Base-by-base conservation (phyloP, 148 eudicot genomes). In the Bassia scoparia region DNA sequence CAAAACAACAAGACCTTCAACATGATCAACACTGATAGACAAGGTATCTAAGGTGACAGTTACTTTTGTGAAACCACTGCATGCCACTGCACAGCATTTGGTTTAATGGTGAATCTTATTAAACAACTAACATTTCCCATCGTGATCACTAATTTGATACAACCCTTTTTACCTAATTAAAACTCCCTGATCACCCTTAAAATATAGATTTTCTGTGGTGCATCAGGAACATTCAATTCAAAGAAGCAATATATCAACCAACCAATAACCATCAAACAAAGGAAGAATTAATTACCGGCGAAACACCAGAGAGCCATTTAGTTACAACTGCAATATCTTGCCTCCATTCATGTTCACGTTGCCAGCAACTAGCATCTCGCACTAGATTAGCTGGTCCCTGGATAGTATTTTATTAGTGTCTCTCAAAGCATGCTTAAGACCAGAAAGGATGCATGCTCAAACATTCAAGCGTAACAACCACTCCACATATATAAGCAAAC, bases 301-400 rank as follows among this genome's bases (percentile, higher is more conserved):
- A 88, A 69, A 84, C 83, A 73, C 99, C 99, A 31, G 99, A 89
- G 20, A 95, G 86, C 99, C 99, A 95, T 85, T 95, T 95, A 21
- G 99, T 95, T 72, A 87, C 89, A 85, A 95, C 99, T 70, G 99
- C 99, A 82, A 90, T 89, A 88, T 95, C 99, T 82, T 95, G 99
- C 73, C 90, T 87, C 99, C 99, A 95, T 79, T 95, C 99, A 81
- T 95, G 91, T 80, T 91, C 99, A 41, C 81, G 87, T 84, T 87
- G 93, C 99, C 99, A 95, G 83, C 83, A 81, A 81, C 96, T 89
- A 79, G 97, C 88, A 79, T 89, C 97, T 83, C 85, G 87, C 65
- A 95, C 99, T 59, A 90, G 83, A 74, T 92, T 88, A 72, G 89
- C 83, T 59, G 90, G 81, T 59, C 97, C 98, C 98, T 95, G 81